These are phyloP conservation scores for Prunus kanzakura DNA, from an alignment of 306 rosid genomes.

Conservation along the genomic window DNA sequence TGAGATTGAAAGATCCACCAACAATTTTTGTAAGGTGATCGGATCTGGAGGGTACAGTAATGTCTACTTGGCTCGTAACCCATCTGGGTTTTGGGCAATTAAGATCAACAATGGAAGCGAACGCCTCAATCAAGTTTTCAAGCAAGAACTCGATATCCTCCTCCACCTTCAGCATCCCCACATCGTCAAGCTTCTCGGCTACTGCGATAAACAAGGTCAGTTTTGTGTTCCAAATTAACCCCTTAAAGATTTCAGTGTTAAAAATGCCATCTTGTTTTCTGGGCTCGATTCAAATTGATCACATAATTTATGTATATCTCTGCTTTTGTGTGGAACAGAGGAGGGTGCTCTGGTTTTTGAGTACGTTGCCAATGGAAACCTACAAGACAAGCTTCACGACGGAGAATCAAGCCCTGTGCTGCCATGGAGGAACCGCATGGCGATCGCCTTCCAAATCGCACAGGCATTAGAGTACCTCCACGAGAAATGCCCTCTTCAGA, in stretches of 20 bases:
- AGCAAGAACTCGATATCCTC: constrained; percentile 43
- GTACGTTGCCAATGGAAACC: constrained; percentile 36
- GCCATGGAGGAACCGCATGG: constrained; percentile 41
- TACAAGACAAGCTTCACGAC: constrained; percentile 46
- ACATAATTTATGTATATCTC: not conserved
- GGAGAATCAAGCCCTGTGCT: not conserved
- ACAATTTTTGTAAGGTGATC: constrained; percentile 28
- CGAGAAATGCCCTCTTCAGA: constrained; percentile 34
- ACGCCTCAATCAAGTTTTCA: constrained; percentile 35
- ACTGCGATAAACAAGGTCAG: constrained; percentile 36
- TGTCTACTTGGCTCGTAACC: constrained; percentile 33
- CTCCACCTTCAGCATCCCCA: constrained; percentile 30
- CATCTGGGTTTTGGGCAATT: constrained; percentile 19
- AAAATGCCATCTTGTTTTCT: not conserved
- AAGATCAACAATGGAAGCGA: constrained; percentile 38
- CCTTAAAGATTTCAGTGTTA: no score
- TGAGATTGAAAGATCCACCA: constrained; percentile 34
- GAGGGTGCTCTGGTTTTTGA: constrained; percentile 46
- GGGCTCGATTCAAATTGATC: not conserved
- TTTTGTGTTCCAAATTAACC: not conserved
- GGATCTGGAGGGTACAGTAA: constrained; percentile 53
- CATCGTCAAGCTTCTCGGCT: constrained; percentile 39
- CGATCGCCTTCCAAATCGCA: constrained; percentile 39
- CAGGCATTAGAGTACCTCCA: constrained; percentile 43
- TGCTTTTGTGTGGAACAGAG: constrained; percentile 9